Conservation (phyloP, 345 rosid species). For the Triadica sebifera region DNA sequence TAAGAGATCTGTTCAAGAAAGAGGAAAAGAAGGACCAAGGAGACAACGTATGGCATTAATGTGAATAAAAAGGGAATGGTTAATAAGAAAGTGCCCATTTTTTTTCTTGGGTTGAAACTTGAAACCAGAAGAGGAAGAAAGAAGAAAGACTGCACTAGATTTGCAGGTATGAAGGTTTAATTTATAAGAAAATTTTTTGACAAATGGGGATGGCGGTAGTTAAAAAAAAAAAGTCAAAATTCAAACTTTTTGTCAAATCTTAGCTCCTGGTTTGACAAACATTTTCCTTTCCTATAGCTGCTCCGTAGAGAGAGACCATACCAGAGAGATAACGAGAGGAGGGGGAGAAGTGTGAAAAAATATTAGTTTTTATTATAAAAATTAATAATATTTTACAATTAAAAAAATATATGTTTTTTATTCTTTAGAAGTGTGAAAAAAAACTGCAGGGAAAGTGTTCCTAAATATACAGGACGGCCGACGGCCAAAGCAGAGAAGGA, state of each 20-base stretch:
- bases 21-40: constrained; percentile 35
- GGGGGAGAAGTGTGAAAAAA: too few species aligned
- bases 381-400: too few species aligned
- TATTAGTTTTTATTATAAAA: too few species aligned
- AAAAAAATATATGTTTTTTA: too few species aligned
- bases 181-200: neutral
- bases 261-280: too few species aligned
- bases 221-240: neutral
- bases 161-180: neutral
- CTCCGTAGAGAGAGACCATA: too few species aligned
- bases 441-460: too few species aligned
- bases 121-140: neutral
- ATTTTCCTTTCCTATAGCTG: too few species aligned
- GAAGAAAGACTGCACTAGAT: neutral
- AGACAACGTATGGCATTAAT: constrained; percentile 29
- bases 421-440: too few species aligned
- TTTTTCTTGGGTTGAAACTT: neutral
- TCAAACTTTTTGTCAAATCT: neutral
- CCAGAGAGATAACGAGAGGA: too few species aligned
- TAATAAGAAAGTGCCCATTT: neutral
- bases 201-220: neutral
- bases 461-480: neutral
- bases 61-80: neutral
- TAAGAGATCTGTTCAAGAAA: constrained; percentile 59
- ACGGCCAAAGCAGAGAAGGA: neutral